A percentile compares a stretch with the other conserved stretches of the same genome.
phyloP scores from a whole-genome alignment of 2,329 filamentous ascomycete species.

The Aspergillus puulaauensis region DNA sequence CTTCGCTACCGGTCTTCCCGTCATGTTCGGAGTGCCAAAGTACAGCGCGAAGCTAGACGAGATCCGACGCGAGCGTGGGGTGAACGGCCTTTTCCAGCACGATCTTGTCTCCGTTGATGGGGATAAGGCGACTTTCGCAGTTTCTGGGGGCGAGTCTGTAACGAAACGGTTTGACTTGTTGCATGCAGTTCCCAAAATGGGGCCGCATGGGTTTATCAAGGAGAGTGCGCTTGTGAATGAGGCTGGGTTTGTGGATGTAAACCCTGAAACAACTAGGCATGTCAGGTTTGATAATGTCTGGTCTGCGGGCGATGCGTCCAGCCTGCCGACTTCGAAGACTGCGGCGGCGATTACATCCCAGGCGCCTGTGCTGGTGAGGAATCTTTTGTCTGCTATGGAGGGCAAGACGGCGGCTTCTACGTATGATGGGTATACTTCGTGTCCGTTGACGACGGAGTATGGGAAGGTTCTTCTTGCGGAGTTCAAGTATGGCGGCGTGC shows the following conservation, averaged over 20 bases:
- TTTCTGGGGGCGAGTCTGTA: slow-evolving; percentile 46
- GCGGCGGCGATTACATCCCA: slow-evolving; percentile 55
- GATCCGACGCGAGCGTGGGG: slow-evolving; percentile 54
- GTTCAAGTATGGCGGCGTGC: slow-evolving; percentile 64
- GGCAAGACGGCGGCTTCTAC: slow-evolving; percentile 45
- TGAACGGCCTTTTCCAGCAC: slow-evolving; percentile 60
- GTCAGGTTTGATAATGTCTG: slow-evolving; percentile 58
- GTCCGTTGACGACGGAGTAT: slow-evolving; percentile 56
- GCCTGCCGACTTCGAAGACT: slow-evolving; percentile 59
- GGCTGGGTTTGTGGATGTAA: slow-evolving; percentile 59
- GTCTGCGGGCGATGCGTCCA: slow-evolving; percentile 61
- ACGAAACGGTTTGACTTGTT: slow-evolving; percentile 54
- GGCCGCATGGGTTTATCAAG: slow-evolving; percentile 55
- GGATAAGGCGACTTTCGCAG: slow-evolving; percentile 53
- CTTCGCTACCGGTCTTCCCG: slow-evolving; percentile 57
- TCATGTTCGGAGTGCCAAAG: slow-evolving; percentile 63
- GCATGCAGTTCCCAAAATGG: slow-evolving; percentile 61
- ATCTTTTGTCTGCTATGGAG: slow-evolving; percentile 47
- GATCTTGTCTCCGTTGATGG: slow-evolving; percentile 56
- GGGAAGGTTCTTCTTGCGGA: slow-evolving; percentile 64
- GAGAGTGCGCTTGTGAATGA: slow-evolving; percentile 55
- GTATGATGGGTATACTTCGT: slow-evolving; percentile 59
- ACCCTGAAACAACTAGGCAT: slow-evolving; percentile 54
- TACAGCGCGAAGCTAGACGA: slow-evolving; percentile 56
- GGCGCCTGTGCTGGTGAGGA: slow-evolving; percentile 52